Conservation (phyloP, 2,329 filamentous ascomycete species). For the Scedosporium apiospermum region DNA sequence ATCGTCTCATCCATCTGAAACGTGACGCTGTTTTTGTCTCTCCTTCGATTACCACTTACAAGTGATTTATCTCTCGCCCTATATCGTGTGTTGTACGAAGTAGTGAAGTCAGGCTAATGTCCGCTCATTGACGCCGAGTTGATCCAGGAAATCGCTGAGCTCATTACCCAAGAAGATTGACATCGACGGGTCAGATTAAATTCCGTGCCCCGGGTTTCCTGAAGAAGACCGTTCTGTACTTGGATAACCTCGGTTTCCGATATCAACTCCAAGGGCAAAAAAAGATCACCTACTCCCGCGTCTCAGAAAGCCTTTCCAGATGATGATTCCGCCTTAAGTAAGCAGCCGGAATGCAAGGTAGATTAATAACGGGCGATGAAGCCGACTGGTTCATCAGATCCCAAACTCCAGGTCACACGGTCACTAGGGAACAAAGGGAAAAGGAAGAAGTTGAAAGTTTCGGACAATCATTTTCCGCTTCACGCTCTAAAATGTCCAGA, state of each 20-base stretch:
- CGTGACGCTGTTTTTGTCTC: too few relatives aligned
- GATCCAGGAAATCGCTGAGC: background rate
- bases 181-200: background rate
- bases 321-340: background rate
- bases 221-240: background rate
- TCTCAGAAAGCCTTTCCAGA: background rate
- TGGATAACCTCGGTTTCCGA: background rate
- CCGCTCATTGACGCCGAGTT: background rate
- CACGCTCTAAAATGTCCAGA: background rate
- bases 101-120: background rate
- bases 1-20: too few relatives aligned
- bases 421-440: background rate
- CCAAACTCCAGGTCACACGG: background rate
- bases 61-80: too few relatives aligned
- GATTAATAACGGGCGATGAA: background rate
- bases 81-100: background rate
- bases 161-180: background rate
- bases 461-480: background rate
- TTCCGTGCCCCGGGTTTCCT: background rate
- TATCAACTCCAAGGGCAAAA: background rate
- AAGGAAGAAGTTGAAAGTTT: background rate
- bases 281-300: background rate
- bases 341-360: background rate
- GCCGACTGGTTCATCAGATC: background rate
- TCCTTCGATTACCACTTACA: too few relatives aligned